Percentiles rank a stretch among this genome's conserved stretches.
phyloP scores from a whole-genome alignment of 371 early-diverging fungal genomes.

The Apophysomyces ossiformis region DNA sequence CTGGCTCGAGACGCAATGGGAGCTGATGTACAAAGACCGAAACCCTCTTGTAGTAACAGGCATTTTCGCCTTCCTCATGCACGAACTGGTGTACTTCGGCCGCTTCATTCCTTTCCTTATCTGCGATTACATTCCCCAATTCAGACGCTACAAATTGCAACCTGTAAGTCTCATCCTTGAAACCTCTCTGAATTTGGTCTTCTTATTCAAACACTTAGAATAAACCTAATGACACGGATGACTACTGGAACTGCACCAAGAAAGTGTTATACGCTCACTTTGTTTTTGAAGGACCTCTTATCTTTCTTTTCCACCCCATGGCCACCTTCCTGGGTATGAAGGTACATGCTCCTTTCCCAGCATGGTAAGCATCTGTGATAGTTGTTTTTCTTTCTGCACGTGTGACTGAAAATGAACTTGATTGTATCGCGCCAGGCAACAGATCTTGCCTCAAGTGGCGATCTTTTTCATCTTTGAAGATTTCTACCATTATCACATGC shows the following conservation, averaged over 20 bases:
- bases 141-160: constrained; percentile 29
- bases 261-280: constrained; percentile 77
- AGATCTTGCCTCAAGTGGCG: constrained; percentile 52
- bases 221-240: constrained; percentile 66
- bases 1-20: constrained; percentile 49
- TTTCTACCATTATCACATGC: constrained; percentile 78
- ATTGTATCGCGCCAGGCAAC: constrained; percentile 16
- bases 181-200: neutral
- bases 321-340: constrained; percentile 83
- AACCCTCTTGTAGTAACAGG: constrained; percentile 73
- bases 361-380: constrained; percentile 52
- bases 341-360: constrained; percentile 85
- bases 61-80: constrained; percentile 65
- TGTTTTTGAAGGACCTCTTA: constrained; percentile 80
- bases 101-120: constrained; percentile 74
- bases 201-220: constrained; percentile 35
- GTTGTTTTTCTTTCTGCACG: neutral
- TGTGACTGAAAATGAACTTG: neutral
- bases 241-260: constrained; percentile 75
- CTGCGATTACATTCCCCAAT: constrained; percentile 42
- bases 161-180: constrained; percentile 26
- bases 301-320: constrained; percentile 82
- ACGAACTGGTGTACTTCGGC: constrained; percentile 79
- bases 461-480: constrained; percentile 85
- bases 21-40: constrained; percentile 61